Evolutionary conservation across 257 asterid species (phyloP), one percentile per base, ranked within the genome.

Genomic region (Leptodermis oblonga): DNA sequence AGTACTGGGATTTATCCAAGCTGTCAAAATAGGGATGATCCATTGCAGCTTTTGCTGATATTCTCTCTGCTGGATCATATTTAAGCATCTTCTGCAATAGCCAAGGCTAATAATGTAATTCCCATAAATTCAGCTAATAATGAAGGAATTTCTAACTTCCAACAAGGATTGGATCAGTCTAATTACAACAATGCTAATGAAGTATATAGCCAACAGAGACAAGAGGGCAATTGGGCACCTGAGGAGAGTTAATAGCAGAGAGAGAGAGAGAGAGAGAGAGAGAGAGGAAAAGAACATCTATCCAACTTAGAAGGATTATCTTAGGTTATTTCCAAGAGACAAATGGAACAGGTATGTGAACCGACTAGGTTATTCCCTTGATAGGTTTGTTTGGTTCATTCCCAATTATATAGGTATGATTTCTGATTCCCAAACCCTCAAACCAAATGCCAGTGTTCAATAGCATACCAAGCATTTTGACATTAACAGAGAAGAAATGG

Each of bases 11-110:
- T 74, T 86, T 90, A 70, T 92, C 98, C 88, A 92, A 83, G 82
- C 85, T 79, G 73, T 92, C 90, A n/a, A 92, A 92, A 84, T 83
- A 92, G n/a, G 95, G 95, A 76, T 92, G 98, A 31, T 90, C 98
- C 49, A 92, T 73, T 45, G 98, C 97, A 73, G 87, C 91, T 80
- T 90, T 92, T 0, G 98, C 98, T 3, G 98, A 92, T 73, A 92
- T 90, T 67, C 97, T 85, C 22, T 92, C 97, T 25, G 91, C 88
- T 1, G 98, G 96, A 78, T 92, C 86, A 75, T 84, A 92, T 56
- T 79, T 83, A 34, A 92, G 92, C 98, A 92, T 90, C 67, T 78
- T 79, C 97, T 90, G 88, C 86, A 84, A 64, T 77, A 80, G 55
- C 70, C 30, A 73, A 73, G 62, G 48, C 62, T 15, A 78, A 1